These are phyloP conservation scores for Eucalyptus erythrocorys DNA, from an alignment of 345 rosid genomes.

Conservation along the genomic window DNA sequence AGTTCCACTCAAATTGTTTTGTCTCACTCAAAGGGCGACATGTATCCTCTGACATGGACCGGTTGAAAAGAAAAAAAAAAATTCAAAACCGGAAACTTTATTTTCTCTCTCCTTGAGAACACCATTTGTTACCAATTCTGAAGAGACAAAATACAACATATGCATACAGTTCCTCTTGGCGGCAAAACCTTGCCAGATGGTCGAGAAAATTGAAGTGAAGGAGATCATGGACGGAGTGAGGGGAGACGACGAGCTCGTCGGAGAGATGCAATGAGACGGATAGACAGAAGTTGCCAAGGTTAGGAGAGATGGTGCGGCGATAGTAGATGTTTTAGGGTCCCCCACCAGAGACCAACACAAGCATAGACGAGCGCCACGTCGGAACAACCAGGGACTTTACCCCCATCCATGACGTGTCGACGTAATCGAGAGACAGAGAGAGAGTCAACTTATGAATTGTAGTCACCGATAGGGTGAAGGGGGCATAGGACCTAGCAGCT, in stretches of 20 bases:
- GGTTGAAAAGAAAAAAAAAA: fast-evolving
- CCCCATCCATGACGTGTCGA: fast-evolving
- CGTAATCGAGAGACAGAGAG: neutral
- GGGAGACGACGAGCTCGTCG: neutral
- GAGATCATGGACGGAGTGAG: neutral
- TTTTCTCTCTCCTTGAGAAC: neutral
- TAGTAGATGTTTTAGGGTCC: conserved; percentile 66
- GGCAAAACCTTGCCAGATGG: neutral
- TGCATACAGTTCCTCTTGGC: no score
- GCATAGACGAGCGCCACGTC: conserved; percentile 21
- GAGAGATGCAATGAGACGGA: conserved; percentile 51
- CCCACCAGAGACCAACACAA: conserved; percentile 41
- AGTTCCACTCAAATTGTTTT: neutral
- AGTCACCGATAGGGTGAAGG: neutral
- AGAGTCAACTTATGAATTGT: neutral
- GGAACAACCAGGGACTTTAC: neutral
- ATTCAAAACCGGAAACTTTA: neutral
- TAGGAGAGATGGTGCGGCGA: conserved; percentile 52
- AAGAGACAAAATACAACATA: no score
- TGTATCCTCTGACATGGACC: neutral
- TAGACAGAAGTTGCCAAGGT: conserved; percentile 58
- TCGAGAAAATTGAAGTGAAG: neutral
- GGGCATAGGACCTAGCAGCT: neutral
- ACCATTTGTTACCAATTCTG: fast-evolving
- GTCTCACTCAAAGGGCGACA: fast-evolving